These are phyloP conservation scores for Spergularia marina DNA, from an alignment of 148 eudicot genomes.

Conservation along the genomic window DNA sequence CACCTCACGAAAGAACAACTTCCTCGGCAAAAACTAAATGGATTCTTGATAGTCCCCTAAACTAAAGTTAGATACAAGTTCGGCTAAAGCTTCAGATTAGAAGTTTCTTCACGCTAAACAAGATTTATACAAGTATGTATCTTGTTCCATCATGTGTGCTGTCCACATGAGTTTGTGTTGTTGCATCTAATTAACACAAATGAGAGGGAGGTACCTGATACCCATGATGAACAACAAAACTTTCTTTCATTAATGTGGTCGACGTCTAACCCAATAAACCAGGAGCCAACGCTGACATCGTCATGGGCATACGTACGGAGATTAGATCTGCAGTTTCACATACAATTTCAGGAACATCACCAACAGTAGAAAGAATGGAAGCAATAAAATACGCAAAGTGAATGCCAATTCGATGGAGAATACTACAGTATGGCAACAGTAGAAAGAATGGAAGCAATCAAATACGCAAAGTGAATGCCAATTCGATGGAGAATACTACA, in stretches of 20 bases:
- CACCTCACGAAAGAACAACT: no score
- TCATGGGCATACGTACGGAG: conserved; percentile 84
- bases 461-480: not conserved
- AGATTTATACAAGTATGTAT: not conserved
- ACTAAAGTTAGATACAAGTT: not conserved
- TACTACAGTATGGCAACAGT: not conserved
- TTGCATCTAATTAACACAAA: not conserved
- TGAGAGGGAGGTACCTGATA: conserved; percentile 55
- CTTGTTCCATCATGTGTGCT: not conserved
- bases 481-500: not conserved
- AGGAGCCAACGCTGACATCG: conserved; percentile 84
- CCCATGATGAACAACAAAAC: conserved; percentile 89
- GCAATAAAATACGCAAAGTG: not conserved
- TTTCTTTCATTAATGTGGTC: conserved; percentile 62
- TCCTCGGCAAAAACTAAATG: not conserved
- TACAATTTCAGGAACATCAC: not conserved
- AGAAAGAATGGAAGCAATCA: not conserved
- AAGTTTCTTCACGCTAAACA: not conserved
- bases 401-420: not conserved
- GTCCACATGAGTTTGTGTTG: not conserved
- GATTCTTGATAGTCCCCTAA: not conserved
- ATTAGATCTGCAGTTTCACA: conserved; percentile 48
- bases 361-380: not conserved
- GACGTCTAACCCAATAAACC: conserved; percentile 85
- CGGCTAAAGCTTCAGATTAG: not conserved